These are phyloP conservation scores for Pistacia atlantica DNA, from an alignment of 345 rosid genomes.

Conservation along the genomic window DNA sequence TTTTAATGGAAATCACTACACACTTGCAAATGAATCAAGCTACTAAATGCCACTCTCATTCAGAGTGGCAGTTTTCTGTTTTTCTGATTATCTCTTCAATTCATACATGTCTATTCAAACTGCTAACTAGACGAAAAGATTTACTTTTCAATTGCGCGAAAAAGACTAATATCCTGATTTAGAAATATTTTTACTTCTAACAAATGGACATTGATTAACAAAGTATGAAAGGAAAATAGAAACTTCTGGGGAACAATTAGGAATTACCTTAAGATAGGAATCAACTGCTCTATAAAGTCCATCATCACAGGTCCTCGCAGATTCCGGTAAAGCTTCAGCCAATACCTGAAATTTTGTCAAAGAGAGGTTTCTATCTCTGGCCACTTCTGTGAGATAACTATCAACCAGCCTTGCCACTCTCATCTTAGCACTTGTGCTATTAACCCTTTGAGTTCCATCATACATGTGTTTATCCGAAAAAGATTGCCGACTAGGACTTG, in stretches of 20 bases:
- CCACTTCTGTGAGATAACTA: constrained; percentile 96
- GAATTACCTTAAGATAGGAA: constrained; percentile 82
- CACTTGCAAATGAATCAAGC: too few relatives aligned
- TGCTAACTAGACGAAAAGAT: too few relatives aligned
- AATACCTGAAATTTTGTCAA: constrained; percentile 89
- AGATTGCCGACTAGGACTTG: constrained; percentile 68
- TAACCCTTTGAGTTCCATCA: constrained; percentile 42
- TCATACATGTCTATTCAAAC: not conserved
- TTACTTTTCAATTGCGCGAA: too few relatives aligned
- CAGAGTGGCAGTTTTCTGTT: too few relatives aligned
- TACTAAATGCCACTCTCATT: too few relatives aligned
- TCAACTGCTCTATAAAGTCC: constrained; percentile 97
- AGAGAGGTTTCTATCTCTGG: constrained; percentile 84
- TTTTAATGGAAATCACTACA: not conserved
- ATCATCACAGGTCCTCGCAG: constrained; percentile 95
- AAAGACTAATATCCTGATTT: too few relatives aligned
- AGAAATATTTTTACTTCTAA: not conserved
- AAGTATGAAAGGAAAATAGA: not conserved
- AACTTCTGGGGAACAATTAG: not conserved
- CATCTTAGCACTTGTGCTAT: constrained; percentile 76
- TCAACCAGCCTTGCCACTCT: constrained; percentile 98
- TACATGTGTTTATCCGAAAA: constrained; percentile 64
- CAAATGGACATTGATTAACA: not conserved
- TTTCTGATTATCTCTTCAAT: not conserved
- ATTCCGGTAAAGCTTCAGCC: constrained; percentile 95